These are phyloP conservation scores for Aleurites moluccanus DNA, from an alignment of 441 rosid species.

Conservation along the genomic window DNA sequence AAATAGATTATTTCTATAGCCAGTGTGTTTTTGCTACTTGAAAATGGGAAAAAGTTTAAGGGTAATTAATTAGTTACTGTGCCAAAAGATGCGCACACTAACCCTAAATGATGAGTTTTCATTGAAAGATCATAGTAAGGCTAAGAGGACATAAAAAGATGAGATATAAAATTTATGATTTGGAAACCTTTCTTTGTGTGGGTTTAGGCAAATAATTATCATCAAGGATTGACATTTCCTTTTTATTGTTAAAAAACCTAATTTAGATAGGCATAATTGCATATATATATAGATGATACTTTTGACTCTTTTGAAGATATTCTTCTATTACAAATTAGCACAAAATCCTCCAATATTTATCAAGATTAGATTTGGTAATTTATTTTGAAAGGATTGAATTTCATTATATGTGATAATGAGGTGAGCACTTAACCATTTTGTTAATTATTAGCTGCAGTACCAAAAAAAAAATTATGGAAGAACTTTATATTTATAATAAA, in stretches of 20 bases:
- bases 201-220: background rate
- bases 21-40: background rate
- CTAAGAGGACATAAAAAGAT: background rate
- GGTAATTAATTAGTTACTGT: background rate
- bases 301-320: background rate
- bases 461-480: no score
- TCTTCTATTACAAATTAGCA: background rate
- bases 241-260: background rate
- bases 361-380: background rate
- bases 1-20: no score
- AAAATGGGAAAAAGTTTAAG: background rate
- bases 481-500: no score
- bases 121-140: background rate
- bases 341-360: background rate
- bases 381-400: background rate
- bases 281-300: background rate
- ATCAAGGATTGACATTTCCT: background rate
- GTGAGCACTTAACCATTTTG: no score
- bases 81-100: background rate
- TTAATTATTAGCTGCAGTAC: no score
- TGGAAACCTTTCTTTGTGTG: background rate
- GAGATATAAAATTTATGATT: background rate
- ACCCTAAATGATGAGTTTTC: background rate
- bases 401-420: no score
- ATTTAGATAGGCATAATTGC: conserved; percentile 16